A percentile compares a stretch with the other conserved stretches of the same genome.
These are phyloP conservation scores for Cryomyces minteri DNA, from an alignment of 495 filamentous ascomycete genomes.

Conservation along the genomic window DNA sequence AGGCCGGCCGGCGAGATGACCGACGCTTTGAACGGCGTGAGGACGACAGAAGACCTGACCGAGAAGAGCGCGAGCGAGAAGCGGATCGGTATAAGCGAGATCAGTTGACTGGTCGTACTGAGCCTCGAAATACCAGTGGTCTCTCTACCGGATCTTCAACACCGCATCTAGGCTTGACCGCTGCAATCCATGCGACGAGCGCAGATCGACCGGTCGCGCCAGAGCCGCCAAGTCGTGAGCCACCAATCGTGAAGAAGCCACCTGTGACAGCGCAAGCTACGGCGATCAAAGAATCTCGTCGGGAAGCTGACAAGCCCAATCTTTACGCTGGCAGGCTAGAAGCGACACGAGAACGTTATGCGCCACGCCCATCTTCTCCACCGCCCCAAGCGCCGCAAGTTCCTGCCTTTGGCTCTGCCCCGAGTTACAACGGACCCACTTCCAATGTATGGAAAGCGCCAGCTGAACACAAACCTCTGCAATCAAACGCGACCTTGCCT, in stretches of 20 bases:
- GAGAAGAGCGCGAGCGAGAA: constrained; percentile 3
- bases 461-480: constrained; percentile 14
- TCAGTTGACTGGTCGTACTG: constrained; percentile 1
- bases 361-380: constrained; percentile 30
- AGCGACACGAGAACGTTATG: constrained; percentile 21
- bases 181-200: neutral
- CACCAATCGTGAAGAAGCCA: no score
- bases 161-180: constrained; percentile 2
- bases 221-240: no score
- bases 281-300: constrained; percentile 17
- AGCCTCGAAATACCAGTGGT: constrained; percentile 4
- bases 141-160: constrained; percentile 6
- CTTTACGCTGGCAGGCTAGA: constrained; percentile 21
- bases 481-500: no score
- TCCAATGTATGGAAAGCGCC: constrained; percentile 18
- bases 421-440: neutral
- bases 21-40: constrained; percentile 30
- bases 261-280: neutral
- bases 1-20: constrained; percentile 19
- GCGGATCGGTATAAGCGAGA: constrained; percentile 12
- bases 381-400: constrained; percentile 69
- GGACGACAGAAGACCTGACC: constrained; percentile 29
- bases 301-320: constrained; percentile 27
- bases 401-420: constrained; percentile 55
- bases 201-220: no score